These are phyloP conservation scores for Dissophora ornata DNA, from an alignment of 192 early-diverging fungal species.

Conservation along the genomic window DNA sequence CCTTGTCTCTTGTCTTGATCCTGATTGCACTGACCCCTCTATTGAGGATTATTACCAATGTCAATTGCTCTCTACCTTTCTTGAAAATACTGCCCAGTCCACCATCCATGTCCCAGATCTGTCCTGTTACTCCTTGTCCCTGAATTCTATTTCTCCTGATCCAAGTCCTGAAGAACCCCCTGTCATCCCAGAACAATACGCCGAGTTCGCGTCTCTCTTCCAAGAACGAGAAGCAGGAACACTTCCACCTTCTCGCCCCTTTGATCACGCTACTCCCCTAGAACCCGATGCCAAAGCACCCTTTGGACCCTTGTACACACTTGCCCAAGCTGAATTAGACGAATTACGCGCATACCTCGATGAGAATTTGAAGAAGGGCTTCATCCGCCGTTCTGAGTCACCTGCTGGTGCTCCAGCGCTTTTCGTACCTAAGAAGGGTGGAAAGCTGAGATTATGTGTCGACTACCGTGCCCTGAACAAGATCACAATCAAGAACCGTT, in stretches of 20 bases:
- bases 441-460: constrained; percentile 6
- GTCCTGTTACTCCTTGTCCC: too few species aligned
- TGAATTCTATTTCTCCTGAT: too few species aligned
- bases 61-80: too few species aligned
- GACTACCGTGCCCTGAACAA: constrained; percentile 64
- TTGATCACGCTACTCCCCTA: constrained; percentile 18
- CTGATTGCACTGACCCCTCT: too few species aligned
- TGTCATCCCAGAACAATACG: neutral
- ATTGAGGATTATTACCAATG: too few species aligned
- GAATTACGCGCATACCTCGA: constrained; percentile 33
- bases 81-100: too few species aligned
- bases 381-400: constrained; percentile 7
- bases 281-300: neutral
- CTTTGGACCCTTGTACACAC: constrained; percentile 17
- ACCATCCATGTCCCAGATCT: too few species aligned
- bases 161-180: neutral
- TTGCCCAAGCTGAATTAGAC: constrained; percentile 20
- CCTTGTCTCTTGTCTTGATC: too few species aligned
- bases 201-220: constrained; percentile 5
- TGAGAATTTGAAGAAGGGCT: constrained; percentile 13
- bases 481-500: constrained; percentile 58
- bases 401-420: constrained; percentile 11
- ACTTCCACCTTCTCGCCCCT: neutral
- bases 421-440: constrained; percentile 14
- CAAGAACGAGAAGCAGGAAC: neutral